A percentile compares a stretch with the other conserved stretches of the same genome.
phyloP scores from a whole-genome alignment of 78 protist species.

The Mastigamoeba balamuthi region DNA sequence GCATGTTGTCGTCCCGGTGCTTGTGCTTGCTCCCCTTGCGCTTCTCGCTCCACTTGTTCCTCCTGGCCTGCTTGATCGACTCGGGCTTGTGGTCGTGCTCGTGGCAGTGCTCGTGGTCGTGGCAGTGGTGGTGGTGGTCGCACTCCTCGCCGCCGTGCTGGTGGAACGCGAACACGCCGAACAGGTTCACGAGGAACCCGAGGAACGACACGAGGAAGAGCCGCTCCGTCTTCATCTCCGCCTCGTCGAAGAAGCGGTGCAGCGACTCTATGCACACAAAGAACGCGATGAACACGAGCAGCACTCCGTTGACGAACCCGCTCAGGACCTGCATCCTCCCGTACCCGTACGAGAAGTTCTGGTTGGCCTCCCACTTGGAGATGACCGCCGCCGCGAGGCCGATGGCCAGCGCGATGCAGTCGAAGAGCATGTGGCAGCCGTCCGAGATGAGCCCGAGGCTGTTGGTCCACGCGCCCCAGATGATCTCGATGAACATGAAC shows the following conservation, averaged over 20 bases:
- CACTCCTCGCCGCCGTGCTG: conserved; percentile 18
- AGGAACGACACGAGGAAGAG: conserved; percentile 73
- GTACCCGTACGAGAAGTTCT: conserved; percentile 69
- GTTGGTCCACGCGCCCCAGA: conserved; percentile 82
- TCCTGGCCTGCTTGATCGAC: not conserved
- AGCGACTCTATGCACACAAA: conserved; percentile 72
- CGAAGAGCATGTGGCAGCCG: conserved; percentile 93
- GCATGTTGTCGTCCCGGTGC: conserved; percentile 17
- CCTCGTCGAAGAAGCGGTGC: conserved; percentile 49
- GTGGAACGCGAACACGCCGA: conserved; percentile 79
- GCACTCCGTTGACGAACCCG: conserved; percentile 84
- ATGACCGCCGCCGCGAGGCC: conserved; percentile 72
- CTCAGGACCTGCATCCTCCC: conserved; percentile 73
- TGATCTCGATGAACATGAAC: conserved; percentile 86
- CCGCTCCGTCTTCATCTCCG: conserved; percentile 60
- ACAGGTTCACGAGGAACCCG: conserved; percentile 84
- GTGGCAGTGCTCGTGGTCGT: conserved; percentile 16
- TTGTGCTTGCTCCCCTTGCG: not conserved
- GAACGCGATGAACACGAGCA: conserved; percentile 72
- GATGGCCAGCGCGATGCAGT: conserved; percentile 74
- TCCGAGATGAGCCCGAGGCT: conserved; percentile 86
- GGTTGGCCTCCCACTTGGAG: conserved; percentile 53
- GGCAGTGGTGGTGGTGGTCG: conserved; percentile 37
- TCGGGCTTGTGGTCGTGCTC: not conserved
- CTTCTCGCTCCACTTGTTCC: conserved; percentile 27